Base-by-base conservation (phyloP, 371 early-diverging fungal species). In the Encephalitozoon cuniculi region DNA sequence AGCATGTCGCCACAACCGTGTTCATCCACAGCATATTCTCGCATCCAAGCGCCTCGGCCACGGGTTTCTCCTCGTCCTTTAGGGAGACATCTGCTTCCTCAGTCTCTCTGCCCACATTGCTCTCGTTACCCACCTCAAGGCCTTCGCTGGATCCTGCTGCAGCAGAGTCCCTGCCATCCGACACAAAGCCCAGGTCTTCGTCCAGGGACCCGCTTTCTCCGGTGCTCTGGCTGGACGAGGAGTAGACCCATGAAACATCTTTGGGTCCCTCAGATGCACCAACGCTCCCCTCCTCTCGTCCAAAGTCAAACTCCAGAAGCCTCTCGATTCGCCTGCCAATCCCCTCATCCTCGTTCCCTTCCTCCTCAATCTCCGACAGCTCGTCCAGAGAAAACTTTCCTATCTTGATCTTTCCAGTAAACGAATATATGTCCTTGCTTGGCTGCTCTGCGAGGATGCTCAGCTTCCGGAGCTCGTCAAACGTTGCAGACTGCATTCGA, bases 1-100 rank as follows among this genome's bases (percentile, higher is more conserved):
- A 87, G 4, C 94, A 94, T 15, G 95, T 93, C 0, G 97, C 96
- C 49, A 96, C 84, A 12, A 96, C 93, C 2, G 96, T 96, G 82
- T 96, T 95, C 72, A 91, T 91, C 99, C 99, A 98, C 46, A 96
- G 79, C 30, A 93, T 93, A 82, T 98, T 97, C 59, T 96, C 96
- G 3, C 90, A 88, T 40, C 87, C 88, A 21, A 96, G 81, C 1
- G 93, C 86, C 39, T 91, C 91, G 21, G 86, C 83, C 49, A 84
- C 85, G 23, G 68, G 18, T 40, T n/a, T 32, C 25, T 30, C 40
- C 0, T 43, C 3, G 28, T 71, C 41, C 43, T 46, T 44, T 32
- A 37, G 9, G 52, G 11, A 15, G 9, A 44, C 55, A 75, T 68
- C 52, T 12, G 74, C 82, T 70, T 82, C 74, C 0, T n/a, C 34